Evolutionary conservation across 1,139 yeast genomes (phyloP).

Genomic region (Tardiomyces depauwii): DNA sequence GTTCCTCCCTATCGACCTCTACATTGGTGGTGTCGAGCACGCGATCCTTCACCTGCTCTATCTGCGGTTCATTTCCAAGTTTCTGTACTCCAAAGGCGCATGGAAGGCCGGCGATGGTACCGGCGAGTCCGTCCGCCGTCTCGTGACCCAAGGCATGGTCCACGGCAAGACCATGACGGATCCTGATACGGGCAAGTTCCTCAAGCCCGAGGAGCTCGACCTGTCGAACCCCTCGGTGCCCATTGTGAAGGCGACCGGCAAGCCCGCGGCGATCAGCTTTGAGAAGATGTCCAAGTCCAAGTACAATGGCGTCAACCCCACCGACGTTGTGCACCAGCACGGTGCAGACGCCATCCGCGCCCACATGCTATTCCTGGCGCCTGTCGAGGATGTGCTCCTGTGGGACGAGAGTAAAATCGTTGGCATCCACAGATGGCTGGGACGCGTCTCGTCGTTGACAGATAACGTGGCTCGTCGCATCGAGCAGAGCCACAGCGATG

Average conservation of each 20-base stretch:
- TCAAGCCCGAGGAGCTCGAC: slow-evolving; percentile 67
- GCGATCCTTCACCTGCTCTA: slow-evolving; percentile 86
- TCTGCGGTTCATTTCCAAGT: slow-evolving; percentile 74
- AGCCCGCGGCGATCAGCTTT: slow-evolving; percentile 42
- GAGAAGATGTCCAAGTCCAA: slow-evolving; percentile 98
- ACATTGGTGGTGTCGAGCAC: slow-evolving; percentile 93
- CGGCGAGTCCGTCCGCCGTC: slow-evolving; percentile 70
- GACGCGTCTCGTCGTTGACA: slow-evolving; percentile 36
- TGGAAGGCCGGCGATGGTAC: slow-evolving; percentile 39
- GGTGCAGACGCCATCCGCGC: slow-evolving; percentile 97
- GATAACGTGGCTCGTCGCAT: slow-evolving; percentile 4
- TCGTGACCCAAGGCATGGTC: slow-evolving; percentile 96
- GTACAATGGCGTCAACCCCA: slow-evolving; percentile 88
- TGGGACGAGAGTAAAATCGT: slow-evolving; percentile 88
- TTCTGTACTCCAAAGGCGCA: slow-evolving; percentile 51
- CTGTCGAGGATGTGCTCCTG: slow-evolving; percentile 64
- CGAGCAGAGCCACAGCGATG: neutral
- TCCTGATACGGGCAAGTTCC: slow-evolving; percentile 59
- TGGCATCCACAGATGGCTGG: slow-evolving; percentile 83
- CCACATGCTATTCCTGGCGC: slow-evolving; percentile 88
- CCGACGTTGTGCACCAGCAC: slow-evolving; percentile 56
- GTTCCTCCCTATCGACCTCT: slow-evolving; percentile 75
- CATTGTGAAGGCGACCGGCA: slow-evolving; percentile 38
- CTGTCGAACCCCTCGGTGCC: slow-evolving; percentile 26
- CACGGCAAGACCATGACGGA: slow-evolving; percentile 78